Evolutionary conservation across 2,329 filamentous ascomycete species (phyloP).

Genomic region (Neofusicoccum cordaticola): DNA sequence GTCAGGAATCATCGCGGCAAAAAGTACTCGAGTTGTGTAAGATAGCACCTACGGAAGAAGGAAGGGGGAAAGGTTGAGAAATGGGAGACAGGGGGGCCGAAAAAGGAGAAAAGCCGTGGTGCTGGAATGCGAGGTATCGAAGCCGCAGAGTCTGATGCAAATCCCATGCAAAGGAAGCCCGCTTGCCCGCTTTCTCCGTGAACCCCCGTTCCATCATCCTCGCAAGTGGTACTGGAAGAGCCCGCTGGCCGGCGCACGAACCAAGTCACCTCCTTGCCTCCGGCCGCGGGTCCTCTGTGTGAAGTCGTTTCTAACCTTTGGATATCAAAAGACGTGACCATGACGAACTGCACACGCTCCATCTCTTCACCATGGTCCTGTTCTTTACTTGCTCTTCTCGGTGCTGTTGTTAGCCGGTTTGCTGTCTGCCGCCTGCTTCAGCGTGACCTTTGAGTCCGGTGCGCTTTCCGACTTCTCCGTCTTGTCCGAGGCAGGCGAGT

Average conservation of each 20-base stretch:
- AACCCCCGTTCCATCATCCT: slow-evolving; percentile 7
- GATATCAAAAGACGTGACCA: slow-evolving; percentile 18
- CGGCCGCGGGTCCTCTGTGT: background rate
- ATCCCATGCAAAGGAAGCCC: slow-evolving; percentile 16
- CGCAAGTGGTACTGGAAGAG: slow-evolving; percentile 10
- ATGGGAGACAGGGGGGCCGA: slow-evolving; percentile 2
- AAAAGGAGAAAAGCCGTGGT: slow-evolving; percentile 13
- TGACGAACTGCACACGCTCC: slow-evolving; percentile 3
- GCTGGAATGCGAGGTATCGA: slow-evolving; percentile 16
- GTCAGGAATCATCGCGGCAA: background rate
- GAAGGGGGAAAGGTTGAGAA: slow-evolving; percentile 2
- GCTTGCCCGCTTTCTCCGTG: slow-evolving; percentile 14
- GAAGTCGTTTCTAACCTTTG: slow-evolving; percentile 17
- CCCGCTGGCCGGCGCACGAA: slow-evolving; percentile 1
- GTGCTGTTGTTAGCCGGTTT: background rate
- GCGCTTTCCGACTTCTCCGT: slow-evolving; percentile 16
- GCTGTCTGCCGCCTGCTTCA: slow-evolving; percentile 14
- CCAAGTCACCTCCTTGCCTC: background rate
- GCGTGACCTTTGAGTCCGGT: background rate
- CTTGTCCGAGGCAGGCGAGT: slow-evolving; percentile 17
- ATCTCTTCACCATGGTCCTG: slow-evolving; percentile 5
- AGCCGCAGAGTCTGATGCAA: slow-evolving; percentile 17
- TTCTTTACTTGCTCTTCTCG: slow-evolving; percentile 15
- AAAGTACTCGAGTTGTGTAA: background rate
- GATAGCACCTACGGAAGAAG: slow-evolving; percentile 6